Conservation (phyloP, 306 rosid genomes). For the Dicorynia guianensis region DNA sequence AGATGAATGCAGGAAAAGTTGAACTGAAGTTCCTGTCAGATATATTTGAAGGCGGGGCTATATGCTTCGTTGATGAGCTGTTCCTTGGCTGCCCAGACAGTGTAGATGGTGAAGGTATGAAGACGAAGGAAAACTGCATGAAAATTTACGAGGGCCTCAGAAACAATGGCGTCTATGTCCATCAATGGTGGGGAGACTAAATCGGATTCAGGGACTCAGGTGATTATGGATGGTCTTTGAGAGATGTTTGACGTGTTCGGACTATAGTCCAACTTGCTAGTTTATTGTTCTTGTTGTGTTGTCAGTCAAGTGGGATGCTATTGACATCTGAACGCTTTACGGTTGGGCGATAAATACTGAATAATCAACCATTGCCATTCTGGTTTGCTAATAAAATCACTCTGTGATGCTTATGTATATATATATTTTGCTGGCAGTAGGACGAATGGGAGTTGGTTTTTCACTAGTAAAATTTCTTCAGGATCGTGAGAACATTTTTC, state of each 20-base stretch:
- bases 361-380: slow-evolving; percentile 58
- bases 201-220: slow-evolving; percentile 18
- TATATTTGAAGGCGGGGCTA: slow-evolving; percentile 71
- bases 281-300: slow-evolving; percentile 24
- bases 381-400: slow-evolving; percentile 31
- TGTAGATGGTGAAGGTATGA: slow-evolving; percentile 44
- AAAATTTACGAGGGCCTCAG: slow-evolving; percentile 72
- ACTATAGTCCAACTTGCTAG: not conserved
- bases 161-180: slow-evolving; percentile 80
- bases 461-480: not conserved
- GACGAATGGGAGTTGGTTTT: too few species aligned
- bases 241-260: not conserved
- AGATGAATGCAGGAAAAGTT: slow-evolving; percentile 76
- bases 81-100: slow-evolving; percentile 72
- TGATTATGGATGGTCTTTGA: not conserved
- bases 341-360: slow-evolving; percentile 55
- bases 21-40: slow-evolving; percentile 73
- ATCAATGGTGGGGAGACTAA: slow-evolving; percentile 81
- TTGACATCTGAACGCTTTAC: slow-evolving; percentile 50
- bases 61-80: slow-evolving; percentile 81
- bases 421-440: too few species aligned
- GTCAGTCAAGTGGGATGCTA: slow-evolving; percentile 33
- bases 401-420: slow-evolving; percentile 16
- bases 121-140: slow-evolving; percentile 59
- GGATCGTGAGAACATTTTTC: not conserved